Percentiles rank a stretch among this genome's conserved stretches.
These are phyloP conservation scores for Sicyos edulis DNA, from an alignment of 306 rosid species.

Conservation along the genomic window DNA sequence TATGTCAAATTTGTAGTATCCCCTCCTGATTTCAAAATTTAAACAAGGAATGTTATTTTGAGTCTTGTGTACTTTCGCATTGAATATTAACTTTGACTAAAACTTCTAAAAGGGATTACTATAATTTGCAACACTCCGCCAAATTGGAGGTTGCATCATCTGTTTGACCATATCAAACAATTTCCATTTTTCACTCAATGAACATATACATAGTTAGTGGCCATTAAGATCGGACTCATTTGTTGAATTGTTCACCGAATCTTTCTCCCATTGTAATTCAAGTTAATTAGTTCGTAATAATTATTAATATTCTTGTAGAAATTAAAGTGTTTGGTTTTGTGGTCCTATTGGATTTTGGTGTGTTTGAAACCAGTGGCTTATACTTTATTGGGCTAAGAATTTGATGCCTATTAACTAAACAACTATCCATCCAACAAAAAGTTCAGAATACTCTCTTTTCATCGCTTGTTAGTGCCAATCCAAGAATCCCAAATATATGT, in stretches of 20 bases:
- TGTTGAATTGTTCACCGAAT: neutral
- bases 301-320: neutral
- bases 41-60: no score
- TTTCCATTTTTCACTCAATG: neutral
- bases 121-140: neutral
- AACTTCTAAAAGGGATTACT: neutral
- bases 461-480: neutral
- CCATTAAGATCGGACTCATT: neutral
- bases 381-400: conserved; percentile 8
- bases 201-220: neutral
- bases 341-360: neutral
- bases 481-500: no score
- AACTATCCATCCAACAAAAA: conserved; percentile 13
- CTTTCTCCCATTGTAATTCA: neutral
- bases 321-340: neutral
- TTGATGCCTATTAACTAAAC: conserved; percentile 14
- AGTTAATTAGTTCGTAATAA: neutral
- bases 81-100: neutral
- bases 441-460: neutral
- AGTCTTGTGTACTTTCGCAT: neutral
- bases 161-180: neutral
- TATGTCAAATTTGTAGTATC: no score
- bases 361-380: neutral
- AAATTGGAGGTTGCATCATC: neutral
- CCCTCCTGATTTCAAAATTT: no score